Percentiles rank a stretch among this genome's conserved stretches.
Conservation (phyloP, 176 grass and related monocot genomes). For the Hordeum vulgare region DNA sequence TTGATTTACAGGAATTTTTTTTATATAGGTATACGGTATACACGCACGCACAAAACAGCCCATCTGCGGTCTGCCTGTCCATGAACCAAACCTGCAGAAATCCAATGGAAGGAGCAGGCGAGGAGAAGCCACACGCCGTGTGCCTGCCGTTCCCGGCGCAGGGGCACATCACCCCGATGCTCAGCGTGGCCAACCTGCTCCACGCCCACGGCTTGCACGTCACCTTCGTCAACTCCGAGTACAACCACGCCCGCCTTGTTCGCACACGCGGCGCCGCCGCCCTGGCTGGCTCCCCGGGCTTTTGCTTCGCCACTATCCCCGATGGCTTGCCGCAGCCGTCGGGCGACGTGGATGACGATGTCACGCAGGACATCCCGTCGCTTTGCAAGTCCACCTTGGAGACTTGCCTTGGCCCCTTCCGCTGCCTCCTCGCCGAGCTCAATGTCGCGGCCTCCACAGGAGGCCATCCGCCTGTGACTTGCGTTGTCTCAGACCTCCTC, state of each 20-base stretch:
- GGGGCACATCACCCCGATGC: background rate
- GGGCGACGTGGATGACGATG: background rate
- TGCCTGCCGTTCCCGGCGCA: background rate
- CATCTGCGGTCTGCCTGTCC: too few relatives aligned
- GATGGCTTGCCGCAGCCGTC: background rate
- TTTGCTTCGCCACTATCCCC: background rate
- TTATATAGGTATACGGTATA: too few relatives aligned
- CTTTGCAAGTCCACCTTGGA: background rate
- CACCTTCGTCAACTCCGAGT: background rate
- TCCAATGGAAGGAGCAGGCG: background rate
- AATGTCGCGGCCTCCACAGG: background rate
- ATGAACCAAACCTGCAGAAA: background rate
- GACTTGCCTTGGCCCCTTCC: background rate
- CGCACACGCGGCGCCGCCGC: too few relatives aligned
- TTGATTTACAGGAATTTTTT: too few relatives aligned
- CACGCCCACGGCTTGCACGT: background rate
- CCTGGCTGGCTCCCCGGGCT: background rate
- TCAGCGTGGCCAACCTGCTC: background rate
- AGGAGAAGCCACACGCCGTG: background rate
- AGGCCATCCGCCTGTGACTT: background rate
- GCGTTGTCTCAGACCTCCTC: background rate
- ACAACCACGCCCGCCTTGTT: background rate
- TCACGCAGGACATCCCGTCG: background rate
- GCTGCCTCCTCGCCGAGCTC: background rate
- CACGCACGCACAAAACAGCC: too few relatives aligned